Percentiles rank a stretch among this genome's conserved stretches.
Conservation (phyloP, 495 filamentous ascomycete genomes). For the Patellaria atrata region DNA sequence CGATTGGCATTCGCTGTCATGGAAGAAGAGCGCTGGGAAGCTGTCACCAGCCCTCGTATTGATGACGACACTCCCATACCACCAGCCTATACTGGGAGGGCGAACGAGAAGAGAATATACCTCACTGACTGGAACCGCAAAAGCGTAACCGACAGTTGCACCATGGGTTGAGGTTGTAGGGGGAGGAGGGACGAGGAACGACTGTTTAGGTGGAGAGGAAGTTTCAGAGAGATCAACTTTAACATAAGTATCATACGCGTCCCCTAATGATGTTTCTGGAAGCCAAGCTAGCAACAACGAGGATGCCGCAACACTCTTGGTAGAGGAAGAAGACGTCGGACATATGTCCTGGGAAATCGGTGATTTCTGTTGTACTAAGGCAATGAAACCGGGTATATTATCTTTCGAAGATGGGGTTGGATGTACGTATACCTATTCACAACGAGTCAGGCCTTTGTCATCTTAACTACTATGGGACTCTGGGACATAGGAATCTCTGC, state of each 20-base stretch:
- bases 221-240: conserved; percentile 83
- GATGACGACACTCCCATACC: conserved; percentile 90
- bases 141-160: conserved; percentile 68
- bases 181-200: conserved; percentile 82
- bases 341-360: conserved; percentile 24
- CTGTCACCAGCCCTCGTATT: conserved; percentile 79
- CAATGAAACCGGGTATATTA: conserved; percentile 93
- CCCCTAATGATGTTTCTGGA: conserved; percentile 77
- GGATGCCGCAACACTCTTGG: conserved; percentile 35
- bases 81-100: conserved; percentile 91
- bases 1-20: conserved; percentile 89
- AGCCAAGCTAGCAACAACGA: conserved; percentile 84
- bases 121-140: conserved; percentile 77
- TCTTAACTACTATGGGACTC: not conserved
- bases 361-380: conserved; percentile 81
- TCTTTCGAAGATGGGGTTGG: conserved; percentile 86
- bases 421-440: conserved; percentile 78
- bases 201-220: conserved; percentile 66
- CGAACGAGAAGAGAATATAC: conserved; percentile 83
- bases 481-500: not conserved
- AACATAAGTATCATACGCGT: conserved; percentile 76
- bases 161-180: conserved; percentile 62
- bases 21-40: conserved; percentile 93
- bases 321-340: conserved; percentile 38
- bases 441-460: not conserved